Evolutionary conservation across 352 stramenopile genomes (phyloP).

Genomic region (Phytophthora foliorum): DNA sequence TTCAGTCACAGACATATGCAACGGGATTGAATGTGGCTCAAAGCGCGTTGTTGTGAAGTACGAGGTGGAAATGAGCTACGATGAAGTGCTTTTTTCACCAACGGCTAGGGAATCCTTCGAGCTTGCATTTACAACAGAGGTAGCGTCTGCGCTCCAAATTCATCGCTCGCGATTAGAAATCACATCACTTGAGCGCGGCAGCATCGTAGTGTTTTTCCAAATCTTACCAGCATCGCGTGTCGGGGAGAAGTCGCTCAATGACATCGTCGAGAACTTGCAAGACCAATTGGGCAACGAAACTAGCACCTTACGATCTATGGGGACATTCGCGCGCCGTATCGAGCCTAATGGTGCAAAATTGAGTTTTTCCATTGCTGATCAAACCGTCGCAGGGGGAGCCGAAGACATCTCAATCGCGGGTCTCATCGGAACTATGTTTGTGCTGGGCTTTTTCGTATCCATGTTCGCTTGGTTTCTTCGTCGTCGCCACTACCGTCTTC

Average conservation of each 20-base stretch:
- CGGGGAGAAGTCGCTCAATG: slow-evolving; percentile 70
- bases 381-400: slow-evolving; percentile 63
- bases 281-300: slow-evolving; percentile 59
- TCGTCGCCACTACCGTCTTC: slow-evolving; percentile 61
- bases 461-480: slow-evolving; percentile 70
- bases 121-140: slow-evolving; percentile 70
- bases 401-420: slow-evolving; percentile 78
- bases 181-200: slow-evolving; percentile 60
- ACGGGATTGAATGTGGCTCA: slow-evolving; percentile 79
- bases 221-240: slow-evolving; percentile 68
- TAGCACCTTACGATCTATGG: slow-evolving; percentile 69
- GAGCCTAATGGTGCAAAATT: slow-evolving; percentile 71
- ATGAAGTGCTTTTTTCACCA: slow-evolving; percentile 76
- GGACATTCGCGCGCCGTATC: slow-evolving; percentile 72
- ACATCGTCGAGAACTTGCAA: slow-evolving; percentile 73
- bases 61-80: slow-evolving; percentile 79
- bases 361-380: slow-evolving; percentile 74
- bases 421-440: slow-evolving; percentile 65
- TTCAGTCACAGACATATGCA: slow-evolving; percentile 72
- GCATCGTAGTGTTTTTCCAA: slow-evolving; percentile 74
- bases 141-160: slow-evolving; percentile 70
- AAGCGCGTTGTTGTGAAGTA: slow-evolving; percentile 76
- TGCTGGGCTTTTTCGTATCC: slow-evolving; percentile 68
- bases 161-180: slow-evolving; percentile 65
- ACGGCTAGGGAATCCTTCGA: slow-evolving; percentile 66